These are phyloP conservation scores for Ogataea hybrid DNA, from an alignment of 1,139 yeast genomes.

Conservation along the genomic window DNA sequence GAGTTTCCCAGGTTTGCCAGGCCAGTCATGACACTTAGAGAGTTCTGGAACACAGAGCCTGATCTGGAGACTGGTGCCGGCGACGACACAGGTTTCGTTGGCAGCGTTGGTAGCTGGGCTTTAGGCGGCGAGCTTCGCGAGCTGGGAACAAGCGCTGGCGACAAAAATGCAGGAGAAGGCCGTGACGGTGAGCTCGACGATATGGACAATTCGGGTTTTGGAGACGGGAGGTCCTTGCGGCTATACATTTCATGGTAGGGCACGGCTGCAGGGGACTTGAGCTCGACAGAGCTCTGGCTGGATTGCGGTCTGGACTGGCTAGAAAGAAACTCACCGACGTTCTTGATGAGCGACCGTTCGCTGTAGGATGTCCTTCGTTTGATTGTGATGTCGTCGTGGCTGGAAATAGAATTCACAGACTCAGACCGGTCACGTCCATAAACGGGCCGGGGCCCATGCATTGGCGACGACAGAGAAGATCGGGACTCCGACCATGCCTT, in stretches of 20 bases:
- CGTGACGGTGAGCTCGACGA: conserved; percentile 13
- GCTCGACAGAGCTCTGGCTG: conserved; percentile 12
- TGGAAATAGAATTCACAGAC: conserved; percentile 11
- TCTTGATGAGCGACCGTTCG: conserved; percentile 14
- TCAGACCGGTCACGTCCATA: conserved; percentile 14
- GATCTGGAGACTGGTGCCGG: conserved; percentile 7
- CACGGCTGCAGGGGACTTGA: conserved; percentile 1
- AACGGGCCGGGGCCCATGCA: conserved; percentile 20
- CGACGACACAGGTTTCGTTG: conserved; percentile 6
- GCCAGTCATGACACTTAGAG: conserved; percentile 55
- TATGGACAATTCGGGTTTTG: neutral
- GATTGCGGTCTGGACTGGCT: conserved; percentile 11
- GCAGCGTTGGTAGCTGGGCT: conserved; percentile 16
- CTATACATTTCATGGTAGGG: conserved; percentile 5
- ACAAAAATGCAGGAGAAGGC: conserved; percentile 21
- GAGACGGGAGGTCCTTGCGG: neutral
- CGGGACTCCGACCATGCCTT: conserved; percentile 41
- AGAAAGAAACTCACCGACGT: conserved; percentile 20
- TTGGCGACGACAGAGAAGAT: conserved; percentile 24
- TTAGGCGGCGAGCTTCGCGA: conserved; percentile 6
- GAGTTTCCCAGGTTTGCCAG: conserved; percentile 68
- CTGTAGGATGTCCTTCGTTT: conserved; percentile 14
- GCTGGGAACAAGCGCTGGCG: conserved; percentile 14
- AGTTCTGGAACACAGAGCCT: conserved; percentile 16
- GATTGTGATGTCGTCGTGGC: conserved; percentile 15